These are phyloP conservation scores for Bathelium albidoporum DNA, from an alignment of 495 filamentous ascomycete genomes.

Conservation along the genomic window DNA sequence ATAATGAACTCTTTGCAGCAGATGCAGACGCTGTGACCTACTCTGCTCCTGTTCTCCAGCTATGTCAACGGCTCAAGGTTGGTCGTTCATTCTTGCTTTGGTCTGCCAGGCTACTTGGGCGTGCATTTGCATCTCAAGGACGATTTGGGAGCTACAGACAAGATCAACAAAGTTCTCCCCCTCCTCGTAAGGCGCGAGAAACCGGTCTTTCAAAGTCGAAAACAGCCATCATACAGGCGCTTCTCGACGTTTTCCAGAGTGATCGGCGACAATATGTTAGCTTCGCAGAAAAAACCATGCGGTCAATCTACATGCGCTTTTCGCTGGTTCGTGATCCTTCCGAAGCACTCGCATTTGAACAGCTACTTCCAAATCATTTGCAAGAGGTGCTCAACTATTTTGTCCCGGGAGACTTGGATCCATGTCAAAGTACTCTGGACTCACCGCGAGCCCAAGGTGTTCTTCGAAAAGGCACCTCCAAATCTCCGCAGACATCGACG, in stretches of 20 bases:
- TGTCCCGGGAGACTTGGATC: neutral
- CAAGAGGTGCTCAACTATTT: neutral
- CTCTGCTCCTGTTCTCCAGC: slow-evolving; percentile 60
- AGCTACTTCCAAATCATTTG: slow-evolving; percentile 13
- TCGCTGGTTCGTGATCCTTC: slow-evolving; percentile 9
- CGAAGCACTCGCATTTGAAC: slow-evolving; percentile 18
- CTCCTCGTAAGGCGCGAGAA: neutral
- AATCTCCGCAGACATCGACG: slow-evolving; percentile 10
- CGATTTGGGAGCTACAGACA: slow-evolving; percentile 29
- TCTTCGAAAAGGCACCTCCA: neutral
- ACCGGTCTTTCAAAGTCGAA: slow-evolving; percentile 30
- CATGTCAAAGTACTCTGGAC: neutral
- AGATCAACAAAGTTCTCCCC: slow-evolving; percentile 18
- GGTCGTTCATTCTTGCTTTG: slow-evolving; percentile 66
- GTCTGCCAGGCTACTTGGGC: slow-evolving; percentile 74
- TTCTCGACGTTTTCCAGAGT: slow-evolving; percentile 58
- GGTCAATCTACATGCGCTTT: slow-evolving; percentile 54
- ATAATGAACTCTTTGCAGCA: slow-evolving; percentile 50
- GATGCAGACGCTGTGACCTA: slow-evolving; percentile 52
- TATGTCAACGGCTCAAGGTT: slow-evolving; percentile 49
- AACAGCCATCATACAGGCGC: slow-evolving; percentile 46
- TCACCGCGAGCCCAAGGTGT: neutral
- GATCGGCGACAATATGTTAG: slow-evolving; percentile 55
- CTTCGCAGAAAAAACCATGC: slow-evolving; percentile 66
- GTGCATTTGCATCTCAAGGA: slow-evolving; percentile 56